phyloP scores from a whole-genome alignment of 768 basidiomycete genomes.

The Agaricus blazei region DNA sequence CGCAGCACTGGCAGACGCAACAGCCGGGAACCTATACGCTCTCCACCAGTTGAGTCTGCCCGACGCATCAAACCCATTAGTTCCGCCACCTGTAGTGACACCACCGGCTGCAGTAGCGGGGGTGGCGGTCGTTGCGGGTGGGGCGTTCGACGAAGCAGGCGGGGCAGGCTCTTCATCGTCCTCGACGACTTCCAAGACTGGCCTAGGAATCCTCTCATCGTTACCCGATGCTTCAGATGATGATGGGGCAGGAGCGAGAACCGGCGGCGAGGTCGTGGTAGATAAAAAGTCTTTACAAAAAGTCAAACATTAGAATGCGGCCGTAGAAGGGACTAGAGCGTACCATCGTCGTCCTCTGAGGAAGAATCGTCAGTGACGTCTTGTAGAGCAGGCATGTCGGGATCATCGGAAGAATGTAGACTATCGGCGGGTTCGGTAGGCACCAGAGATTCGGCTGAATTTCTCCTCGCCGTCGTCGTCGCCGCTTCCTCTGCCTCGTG shows the following conservation, averaged over 20 bases:
- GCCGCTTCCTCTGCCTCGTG: background rate
- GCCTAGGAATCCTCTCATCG: too few relatives aligned
- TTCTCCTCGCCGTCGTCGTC: background rate
- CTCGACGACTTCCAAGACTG: too few relatives aligned
- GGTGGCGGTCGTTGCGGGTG: background rate
- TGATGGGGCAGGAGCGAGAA: too few relatives aligned
- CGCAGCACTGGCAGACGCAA: slow-evolving; percentile 29
- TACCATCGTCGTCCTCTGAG: slow-evolving; percentile 5
- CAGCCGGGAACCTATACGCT: slow-evolving; percentile 75
- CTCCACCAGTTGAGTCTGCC: slow-evolving; percentile 77
- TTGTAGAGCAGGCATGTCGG: slow-evolving; percentile 15
- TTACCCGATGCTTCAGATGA: too few relatives aligned
- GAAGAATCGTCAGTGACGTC: background rate
- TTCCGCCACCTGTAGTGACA: too few relatives aligned
- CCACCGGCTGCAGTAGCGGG: background rate
- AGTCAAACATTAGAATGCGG: background rate
- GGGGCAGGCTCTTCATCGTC: too few relatives aligned
- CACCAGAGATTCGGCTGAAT: background rate
- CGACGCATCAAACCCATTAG: slow-evolving; percentile 22
- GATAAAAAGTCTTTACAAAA: slow-evolving; percentile 1
- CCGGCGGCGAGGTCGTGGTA: background rate
- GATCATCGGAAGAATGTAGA: slow-evolving; percentile 11
- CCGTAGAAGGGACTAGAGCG: background rate
- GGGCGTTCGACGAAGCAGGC: too few relatives aligned
- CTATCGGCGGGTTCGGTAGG: background rate